These are phyloP conservation scores for Paecilomyces sp. DNA, from an alignment of 2,329 filamentous ascomycete species.

Conservation along the genomic window DNA sequence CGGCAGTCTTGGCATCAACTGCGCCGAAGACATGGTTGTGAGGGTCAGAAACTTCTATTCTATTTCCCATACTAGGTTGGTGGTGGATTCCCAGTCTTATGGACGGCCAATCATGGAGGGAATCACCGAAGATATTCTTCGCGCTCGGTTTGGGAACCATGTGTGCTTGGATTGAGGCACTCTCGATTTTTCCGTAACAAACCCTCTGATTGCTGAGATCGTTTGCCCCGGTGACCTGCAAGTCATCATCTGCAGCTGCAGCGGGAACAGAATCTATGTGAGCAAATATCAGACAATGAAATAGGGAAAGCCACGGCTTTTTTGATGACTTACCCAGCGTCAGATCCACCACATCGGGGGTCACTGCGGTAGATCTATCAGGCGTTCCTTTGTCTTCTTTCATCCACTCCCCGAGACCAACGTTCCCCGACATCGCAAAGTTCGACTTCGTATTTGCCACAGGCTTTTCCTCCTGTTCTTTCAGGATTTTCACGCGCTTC, in stretches of 20 bases:
- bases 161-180: slow-evolving; percentile 58
- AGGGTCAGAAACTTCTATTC: slow-evolving; percentile 68
- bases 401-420: slow-evolving; percentile 59
- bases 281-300: slow-evolving; percentile 7
- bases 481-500: slow-evolving; percentile 57
- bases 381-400: slow-evolving; percentile 49
- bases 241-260: slow-evolving; percentile 24
- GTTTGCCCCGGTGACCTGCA: slow-evolving; percentile 43
- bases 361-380: slow-evolving; percentile 41
- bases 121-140: slow-evolving; percentile 50
- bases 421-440: slow-evolving; percentile 45
- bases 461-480: slow-evolving; percentile 40
- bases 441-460: slow-evolving; percentile 35
- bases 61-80: slow-evolving; percentile 47
- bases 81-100: slow-evolving; percentile 67
- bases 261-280: slow-evolving; percentile 11
- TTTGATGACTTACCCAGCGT: slow-evolving; percentile 25
- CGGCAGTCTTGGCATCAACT: slow-evolving; percentile 62
- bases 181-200: slow-evolving; percentile 72
- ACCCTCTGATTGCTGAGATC: slow-evolving; percentile 63
- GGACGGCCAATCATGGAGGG: slow-evolving; percentile 55
- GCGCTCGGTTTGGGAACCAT: slow-evolving; percentile 62
- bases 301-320: not conserved
- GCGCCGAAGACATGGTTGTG: slow-evolving; percentile 65
- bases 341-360: slow-evolving; percentile 41